Conservation (phyloP, 495 filamentous ascomycete species). For the Aspergillus ellipticus region DNA sequence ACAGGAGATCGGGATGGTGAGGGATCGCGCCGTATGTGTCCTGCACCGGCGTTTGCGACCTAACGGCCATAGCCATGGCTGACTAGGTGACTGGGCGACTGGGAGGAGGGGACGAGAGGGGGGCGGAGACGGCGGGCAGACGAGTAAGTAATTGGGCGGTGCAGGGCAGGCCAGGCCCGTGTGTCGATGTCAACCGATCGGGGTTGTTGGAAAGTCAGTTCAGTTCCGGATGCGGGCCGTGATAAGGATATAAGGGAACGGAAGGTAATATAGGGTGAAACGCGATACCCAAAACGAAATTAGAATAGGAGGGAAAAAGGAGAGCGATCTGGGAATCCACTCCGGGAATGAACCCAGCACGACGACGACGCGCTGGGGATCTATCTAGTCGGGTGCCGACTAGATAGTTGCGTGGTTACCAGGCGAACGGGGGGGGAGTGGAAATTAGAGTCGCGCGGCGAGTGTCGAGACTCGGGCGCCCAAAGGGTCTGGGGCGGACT, state of each 20-base stretch:
- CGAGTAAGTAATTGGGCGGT: constrained; percentile 14
- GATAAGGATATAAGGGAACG: constrained; percentile 5
- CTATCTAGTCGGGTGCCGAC: too few relatives aligned
- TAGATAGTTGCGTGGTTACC: constrained; percentile 15
- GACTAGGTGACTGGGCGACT: constrained; percentile 19
- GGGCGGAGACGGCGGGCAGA: background rate
- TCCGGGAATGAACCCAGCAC: constrained; percentile 3
- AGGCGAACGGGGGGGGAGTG: constrained; percentile 16
- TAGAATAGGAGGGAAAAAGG: constrained; percentile 1
- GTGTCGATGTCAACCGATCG: constrained; percentile 12
- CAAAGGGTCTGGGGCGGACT: constrained; percentile 23
- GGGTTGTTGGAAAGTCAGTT: background rate
- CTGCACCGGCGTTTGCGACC: constrained; percentile 43
- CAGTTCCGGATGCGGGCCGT: constrained; percentile 9
- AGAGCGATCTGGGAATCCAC: constrained; percentile 1
- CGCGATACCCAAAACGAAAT: background rate
- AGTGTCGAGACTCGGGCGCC: background rate
- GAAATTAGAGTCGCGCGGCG: constrained; percentile 6
- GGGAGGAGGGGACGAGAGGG: constrained; percentile 5
- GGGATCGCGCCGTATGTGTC: constrained; percentile 35
- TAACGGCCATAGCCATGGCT: constrained; percentile 41
- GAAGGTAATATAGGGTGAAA: background rate
- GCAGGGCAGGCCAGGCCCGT: constrained; percentile 15
- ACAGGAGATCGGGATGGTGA: constrained; percentile 25
- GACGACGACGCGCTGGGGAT: background rate